These are phyloP conservation scores for Lachnellula hyalina DNA, from an alignment of 2,329 filamentous ascomycete species.

Conservation along the genomic window DNA sequence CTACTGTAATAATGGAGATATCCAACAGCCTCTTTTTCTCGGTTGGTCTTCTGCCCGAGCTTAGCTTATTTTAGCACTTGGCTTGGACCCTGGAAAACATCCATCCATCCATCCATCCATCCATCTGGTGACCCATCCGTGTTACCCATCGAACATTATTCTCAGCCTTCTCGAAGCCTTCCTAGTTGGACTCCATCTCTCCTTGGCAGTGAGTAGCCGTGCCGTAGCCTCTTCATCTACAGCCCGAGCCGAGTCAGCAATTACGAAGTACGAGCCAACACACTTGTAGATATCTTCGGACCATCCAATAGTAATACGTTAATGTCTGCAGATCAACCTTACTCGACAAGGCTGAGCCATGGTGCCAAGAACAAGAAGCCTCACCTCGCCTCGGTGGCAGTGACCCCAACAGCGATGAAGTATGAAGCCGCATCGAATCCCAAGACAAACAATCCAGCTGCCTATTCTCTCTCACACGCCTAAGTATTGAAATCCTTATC, in stretches of 20 bases:
- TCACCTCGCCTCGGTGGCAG: neutral
- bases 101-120: too few species aligned
- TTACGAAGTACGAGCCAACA: too few species aligned
- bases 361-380: neutral
- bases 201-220: too few species aligned
- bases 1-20: too few species aligned
- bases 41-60: neutral
- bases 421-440: neutral
- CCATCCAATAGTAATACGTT: neutral
- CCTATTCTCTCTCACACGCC: neutral
- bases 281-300: neutral
- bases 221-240: too few species aligned
- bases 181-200: neutral
- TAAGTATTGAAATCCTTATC: neutral
- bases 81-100: neutral
- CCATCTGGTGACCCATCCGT: neutral
- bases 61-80: too few species aligned
- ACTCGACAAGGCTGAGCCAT: neutral
- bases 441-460: neutral
- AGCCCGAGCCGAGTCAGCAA: too few species aligned
- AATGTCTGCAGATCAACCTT: neutral
- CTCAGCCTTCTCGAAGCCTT: neutral
- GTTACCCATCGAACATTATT: neutral
- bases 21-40: neutral
- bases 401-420: neutral